phyloP scores from a whole-genome alignment of 1,284 basidiomycete genomes.

The Microbotryum saponariae region DNA sequence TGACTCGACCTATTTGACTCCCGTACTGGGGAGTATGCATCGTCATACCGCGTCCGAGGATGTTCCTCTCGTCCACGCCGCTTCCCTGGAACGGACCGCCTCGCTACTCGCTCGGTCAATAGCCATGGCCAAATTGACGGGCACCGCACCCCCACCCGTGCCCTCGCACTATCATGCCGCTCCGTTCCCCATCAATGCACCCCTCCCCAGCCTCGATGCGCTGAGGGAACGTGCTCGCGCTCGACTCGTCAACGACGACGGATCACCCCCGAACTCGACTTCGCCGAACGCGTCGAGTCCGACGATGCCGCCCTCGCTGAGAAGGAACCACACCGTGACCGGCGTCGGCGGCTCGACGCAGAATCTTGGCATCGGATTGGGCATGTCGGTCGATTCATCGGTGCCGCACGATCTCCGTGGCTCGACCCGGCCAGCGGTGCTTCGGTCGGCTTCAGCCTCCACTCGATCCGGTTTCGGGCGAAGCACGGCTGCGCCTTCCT shows the following conservation, averaged over 20 bases:
- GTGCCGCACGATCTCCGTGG: not conserved
- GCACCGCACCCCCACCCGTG: slow-evolving; percentile 17
- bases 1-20: not conserved
- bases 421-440: not conserved
- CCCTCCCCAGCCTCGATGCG: slow-evolving; percentile 26
- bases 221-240: slow-evolving; percentile 24
- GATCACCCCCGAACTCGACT: not conserved
- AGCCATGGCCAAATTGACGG: slow-evolving; percentile 35
- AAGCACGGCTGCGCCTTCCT: too few relatives aligned
- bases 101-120: slow-evolving; percentile 31
- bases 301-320: not conserved
- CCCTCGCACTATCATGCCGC: slow-evolving; percentile 14
- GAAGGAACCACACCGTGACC: slow-evolving; percentile 23
- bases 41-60: slow-evolving; percentile 8
- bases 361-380: not conserved
- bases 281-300: not conserved
- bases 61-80: slow-evolving; percentile 1
- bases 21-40: slow-evolving; percentile 1
- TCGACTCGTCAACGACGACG: slow-evolving; percentile 10
- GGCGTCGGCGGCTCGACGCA: slow-evolving; percentile 8
- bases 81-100: slow-evolving; percentile 30
- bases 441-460: not conserved
- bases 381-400: slow-evolving; percentile 1
- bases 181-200: slow-evolving; percentile 9
- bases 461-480: not conserved